Evolutionary conservation across 345 rosid species (phyloP).

Genomic region (Noccaea bulbosa): DNA sequence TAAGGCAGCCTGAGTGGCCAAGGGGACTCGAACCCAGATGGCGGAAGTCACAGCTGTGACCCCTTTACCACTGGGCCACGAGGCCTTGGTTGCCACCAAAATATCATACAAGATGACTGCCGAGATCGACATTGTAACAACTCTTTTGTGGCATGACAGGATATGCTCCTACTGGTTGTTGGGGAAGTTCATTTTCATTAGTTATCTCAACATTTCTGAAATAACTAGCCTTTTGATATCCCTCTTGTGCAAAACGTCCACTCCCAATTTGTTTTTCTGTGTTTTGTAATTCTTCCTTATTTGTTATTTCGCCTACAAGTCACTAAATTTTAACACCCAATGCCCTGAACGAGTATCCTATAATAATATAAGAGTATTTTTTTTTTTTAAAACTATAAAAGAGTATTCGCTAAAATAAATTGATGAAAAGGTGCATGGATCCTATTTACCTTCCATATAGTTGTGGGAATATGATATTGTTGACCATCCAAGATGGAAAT

Average conservation of each 20-base stretch:
- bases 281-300: no score
- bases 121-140: conserved; percentile 53
- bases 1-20: no score
- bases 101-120: conserved; percentile 36
- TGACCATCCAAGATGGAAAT: conserved; percentile 33
- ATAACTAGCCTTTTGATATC: no score
- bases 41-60: no score
- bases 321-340: conserved; percentile 49
- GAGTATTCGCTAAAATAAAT: background rate
- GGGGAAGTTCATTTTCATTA: no score
- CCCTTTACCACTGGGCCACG: no score
- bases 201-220: no score
- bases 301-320: no score
- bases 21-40: no score
- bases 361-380: background rate
- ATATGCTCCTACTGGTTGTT: conserved; percentile 37
- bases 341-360: conserved; percentile 46
- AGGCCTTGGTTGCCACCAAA: no score
- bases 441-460: conserved; percentile 31
- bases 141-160: conserved; percentile 40
- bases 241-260: no score
- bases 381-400: background rate
- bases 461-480: conserved; percentile 5
- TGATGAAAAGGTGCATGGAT: background rate
- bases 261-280: no score